Evolutionary conservation across 805 yeast genomes (phyloP), one percentile per base, ranked within the genome.

Genomic region (Sugiyamaella boreocaroliniensis): DNA sequence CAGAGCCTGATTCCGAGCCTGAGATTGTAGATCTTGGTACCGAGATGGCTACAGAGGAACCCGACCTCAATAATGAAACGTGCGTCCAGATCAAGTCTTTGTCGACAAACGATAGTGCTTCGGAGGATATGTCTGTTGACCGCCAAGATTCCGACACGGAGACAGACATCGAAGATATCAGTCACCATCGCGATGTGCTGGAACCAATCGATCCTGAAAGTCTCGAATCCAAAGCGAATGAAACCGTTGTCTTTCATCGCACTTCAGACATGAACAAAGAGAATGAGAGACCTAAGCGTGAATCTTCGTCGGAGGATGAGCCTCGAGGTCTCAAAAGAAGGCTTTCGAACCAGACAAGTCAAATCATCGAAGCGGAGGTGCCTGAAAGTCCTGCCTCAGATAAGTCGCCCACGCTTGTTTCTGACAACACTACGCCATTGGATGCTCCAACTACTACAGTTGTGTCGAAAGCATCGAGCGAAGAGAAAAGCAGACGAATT

Each of bases 1-100:
- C 49, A 26, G 61, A 53, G 4, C 65, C 55, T 12, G 66, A 54
- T 19, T 18, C 22, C n/a, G 22, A 43, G n/a, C 29, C n/a, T n/a
- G 29, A 22, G 6, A 22, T 22, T 22, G 26, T 22, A 22, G 26
- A 22, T 22, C 26, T 22, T 22, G 26, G 26, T 22, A 22, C 26
- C 6, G 26, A 32, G 8, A 32, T 14, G n/a, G 37, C 37, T 14
- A 9, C 34, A 43, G n/a, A 32, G 34, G 18, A 20, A 14, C 44
- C 26, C 26, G 44, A 18, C 14, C 19, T 4, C 20, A 16, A 18
- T 16, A 4, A 26, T 15, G 16, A 20, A 18, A 42, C 20, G 16
- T 7, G 26, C 14, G 37, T 16, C 12, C 20, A 4, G 11, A 18
- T 20, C 7, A 5, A 32, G 18, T 5, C 37, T 16, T 26, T 20